phyloP scores from a whole-genome alignment of 495 filamentous ascomycete species.

The Rhypophila decipiens region DNA sequence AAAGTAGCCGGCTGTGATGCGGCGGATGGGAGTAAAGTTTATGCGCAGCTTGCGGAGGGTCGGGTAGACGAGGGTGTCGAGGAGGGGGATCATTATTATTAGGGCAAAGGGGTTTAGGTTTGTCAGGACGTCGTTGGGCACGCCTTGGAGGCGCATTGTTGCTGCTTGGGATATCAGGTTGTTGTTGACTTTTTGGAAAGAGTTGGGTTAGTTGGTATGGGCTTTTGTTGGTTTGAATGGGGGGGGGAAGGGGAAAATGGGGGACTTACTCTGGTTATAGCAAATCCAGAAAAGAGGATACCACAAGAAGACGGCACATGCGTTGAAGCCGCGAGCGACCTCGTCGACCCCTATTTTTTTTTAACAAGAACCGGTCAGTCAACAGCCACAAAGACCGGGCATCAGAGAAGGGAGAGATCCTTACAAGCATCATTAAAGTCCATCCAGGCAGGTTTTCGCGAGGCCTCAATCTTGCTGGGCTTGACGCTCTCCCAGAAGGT shows the following conservation, averaged over 20 bases:
- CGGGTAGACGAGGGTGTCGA: conserved; percentile 65
- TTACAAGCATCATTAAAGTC: conserved; percentile 61
- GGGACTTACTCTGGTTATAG: conserved; percentile 31
- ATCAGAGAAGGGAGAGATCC: neutral
- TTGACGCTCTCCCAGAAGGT: conserved; percentile 61
- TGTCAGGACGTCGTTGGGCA: conserved; percentile 73
- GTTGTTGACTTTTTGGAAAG: conserved; percentile 36
- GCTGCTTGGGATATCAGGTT: conserved; percentile 73
- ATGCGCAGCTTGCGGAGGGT: conserved; percentile 53
- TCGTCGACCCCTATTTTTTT: conserved; percentile 20
- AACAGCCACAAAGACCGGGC: neutral
- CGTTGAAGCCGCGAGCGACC: conserved; percentile 52
- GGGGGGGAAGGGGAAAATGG: neutral
- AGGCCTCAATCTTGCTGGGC: conserved; percentile 48
- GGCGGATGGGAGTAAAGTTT: conserved; percentile 67
- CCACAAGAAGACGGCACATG: conserved; percentile 62
- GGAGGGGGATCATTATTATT: conserved; percentile 73
- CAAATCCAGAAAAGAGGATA: conserved; percentile 50
- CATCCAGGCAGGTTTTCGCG: conserved; percentile 55
- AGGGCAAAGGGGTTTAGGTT: conserved; percentile 74
- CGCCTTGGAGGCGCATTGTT: conserved; percentile 60
- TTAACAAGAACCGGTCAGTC: neutral
- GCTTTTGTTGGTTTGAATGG: too few relatives aligned
- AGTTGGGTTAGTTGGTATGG: too few relatives aligned
- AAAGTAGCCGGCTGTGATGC: conserved; percentile 63